A percentile compares a stretch with the other conserved stretches of the same genome.
Conservation (phyloP, 441 rosid genomes). For the Erodium moschatum region DNA sequence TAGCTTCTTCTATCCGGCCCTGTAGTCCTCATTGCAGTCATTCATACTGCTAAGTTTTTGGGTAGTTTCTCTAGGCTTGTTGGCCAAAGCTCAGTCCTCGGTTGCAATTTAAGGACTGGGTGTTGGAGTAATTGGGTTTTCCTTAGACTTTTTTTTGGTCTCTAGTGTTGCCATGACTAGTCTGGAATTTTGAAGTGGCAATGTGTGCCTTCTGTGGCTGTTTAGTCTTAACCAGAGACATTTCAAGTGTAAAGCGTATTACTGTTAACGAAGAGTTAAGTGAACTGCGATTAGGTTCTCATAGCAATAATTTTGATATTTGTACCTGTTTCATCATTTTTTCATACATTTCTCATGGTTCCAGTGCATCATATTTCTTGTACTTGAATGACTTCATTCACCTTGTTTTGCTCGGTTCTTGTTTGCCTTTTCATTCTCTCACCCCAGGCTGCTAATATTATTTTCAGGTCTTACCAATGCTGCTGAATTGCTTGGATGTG, state of each 20-base stretch:
- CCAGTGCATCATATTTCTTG: neutral
- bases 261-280: neutral
- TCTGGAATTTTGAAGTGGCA: neutral
- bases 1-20: neutral
- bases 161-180: neutral
- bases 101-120: neutral
- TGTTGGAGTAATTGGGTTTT: neutral
- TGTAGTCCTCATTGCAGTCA: neutral
- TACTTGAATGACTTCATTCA: neutral
- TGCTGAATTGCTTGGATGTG: constrained; percentile 78
- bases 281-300: neutral
- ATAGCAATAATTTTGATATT: neutral
- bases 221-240: neutral
- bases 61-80: neutral
- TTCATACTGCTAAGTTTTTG: neutral
- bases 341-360: constrained; percentile 2
- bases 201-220: neutral
- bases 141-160: neutral
- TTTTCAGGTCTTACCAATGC: constrained; percentile 64
- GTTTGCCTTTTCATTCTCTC: neutral
- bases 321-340: neutral
- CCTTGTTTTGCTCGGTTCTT: neutral
- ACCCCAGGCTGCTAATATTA: constrained; percentile 13
- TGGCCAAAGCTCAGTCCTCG: neutral
- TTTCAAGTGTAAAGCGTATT: neutral